Conservation (phyloP, 2,329 filamentous ascomycete species). For the Sarocladium strictum region DNA sequence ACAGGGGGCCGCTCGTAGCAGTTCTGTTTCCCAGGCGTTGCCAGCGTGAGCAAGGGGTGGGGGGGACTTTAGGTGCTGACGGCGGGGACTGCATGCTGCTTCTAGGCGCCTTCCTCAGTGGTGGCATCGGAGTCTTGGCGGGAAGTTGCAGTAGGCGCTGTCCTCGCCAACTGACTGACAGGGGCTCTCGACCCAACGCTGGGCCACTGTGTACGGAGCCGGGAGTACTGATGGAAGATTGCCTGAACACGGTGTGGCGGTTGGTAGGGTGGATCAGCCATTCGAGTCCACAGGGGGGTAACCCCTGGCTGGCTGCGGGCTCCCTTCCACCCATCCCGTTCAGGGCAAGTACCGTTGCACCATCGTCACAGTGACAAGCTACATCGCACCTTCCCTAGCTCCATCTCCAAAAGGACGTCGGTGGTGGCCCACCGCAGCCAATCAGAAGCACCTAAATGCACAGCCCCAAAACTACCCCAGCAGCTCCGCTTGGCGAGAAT, state of each 20-base stretch:
- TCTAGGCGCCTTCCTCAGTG: conserved; percentile 5
- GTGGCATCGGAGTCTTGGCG: neutral
- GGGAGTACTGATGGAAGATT: neutral
- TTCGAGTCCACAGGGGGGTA: neutral
- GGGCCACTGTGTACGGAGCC: neutral
- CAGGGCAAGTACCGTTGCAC: neutral
- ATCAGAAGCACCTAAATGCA: neutral
- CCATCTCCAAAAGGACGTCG: neutral
- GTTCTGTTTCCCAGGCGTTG: neutral
- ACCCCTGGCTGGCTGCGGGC: no score
- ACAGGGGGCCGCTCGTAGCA: neutral
- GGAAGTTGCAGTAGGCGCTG: neutral
- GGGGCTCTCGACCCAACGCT: neutral
- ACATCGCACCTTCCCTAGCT: neutral
- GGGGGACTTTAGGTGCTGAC: conserved; percentile 6
- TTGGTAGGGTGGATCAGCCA: neutral
- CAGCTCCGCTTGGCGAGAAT: neutral
- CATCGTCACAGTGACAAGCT: neutral
- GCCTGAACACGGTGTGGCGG: neutral
- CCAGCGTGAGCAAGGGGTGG: neutral
- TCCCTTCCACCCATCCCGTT: neutral
- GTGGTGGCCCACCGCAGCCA: neutral
- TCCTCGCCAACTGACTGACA: neutral
- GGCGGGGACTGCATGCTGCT: neutral
- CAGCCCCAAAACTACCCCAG: conserved; percentile 6